phyloP scores from a whole-genome alignment of 106 monocot genomes.

The Apostasia shenzhenica region DNA sequence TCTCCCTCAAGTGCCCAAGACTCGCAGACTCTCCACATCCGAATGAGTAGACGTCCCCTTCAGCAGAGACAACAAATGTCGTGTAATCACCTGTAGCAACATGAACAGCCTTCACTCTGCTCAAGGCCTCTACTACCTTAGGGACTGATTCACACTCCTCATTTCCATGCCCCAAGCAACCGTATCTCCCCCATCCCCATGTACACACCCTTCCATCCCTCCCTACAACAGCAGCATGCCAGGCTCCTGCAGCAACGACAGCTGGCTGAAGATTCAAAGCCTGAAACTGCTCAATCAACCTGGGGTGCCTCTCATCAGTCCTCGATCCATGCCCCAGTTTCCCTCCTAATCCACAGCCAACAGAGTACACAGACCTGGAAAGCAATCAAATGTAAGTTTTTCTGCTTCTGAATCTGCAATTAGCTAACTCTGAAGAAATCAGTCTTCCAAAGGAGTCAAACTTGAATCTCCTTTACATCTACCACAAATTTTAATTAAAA shows the following conservation, averaged over 20 bases:
- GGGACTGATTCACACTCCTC: conserved; percentile 87
- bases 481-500: too few species aligned
- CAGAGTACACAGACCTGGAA: conserved; percentile 94
- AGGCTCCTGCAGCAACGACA: conserved; percentile 93
- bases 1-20: conserved; percentile 53
- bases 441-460: too few species aligned
- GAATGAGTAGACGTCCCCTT: conserved; percentile 92
- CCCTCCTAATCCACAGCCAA: conserved; percentile 95
- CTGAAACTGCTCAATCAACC: conserved; percentile 71
- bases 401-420: too few species aligned
- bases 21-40: conserved; percentile 93
- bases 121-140: conserved; percentile 75
- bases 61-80: conserved; percentile 76
- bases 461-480: too few species aligned
- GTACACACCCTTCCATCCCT: conserved; percentile 91
- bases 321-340: conserved; percentile 94
- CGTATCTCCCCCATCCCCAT: conserved; percentile 98
- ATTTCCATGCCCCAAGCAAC: conserved; percentile 93
- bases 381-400: neutral
- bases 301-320: conserved; percentile 79
- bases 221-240: conserved; percentile 97
- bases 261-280: conserved; percentile 68
- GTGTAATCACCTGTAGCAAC: conserved; percentile 96
- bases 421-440: too few species aligned
- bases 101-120: conserved; percentile 70